Conservation (phyloP, 345 rosid genomes). For the Brassica rapa region DNA sequence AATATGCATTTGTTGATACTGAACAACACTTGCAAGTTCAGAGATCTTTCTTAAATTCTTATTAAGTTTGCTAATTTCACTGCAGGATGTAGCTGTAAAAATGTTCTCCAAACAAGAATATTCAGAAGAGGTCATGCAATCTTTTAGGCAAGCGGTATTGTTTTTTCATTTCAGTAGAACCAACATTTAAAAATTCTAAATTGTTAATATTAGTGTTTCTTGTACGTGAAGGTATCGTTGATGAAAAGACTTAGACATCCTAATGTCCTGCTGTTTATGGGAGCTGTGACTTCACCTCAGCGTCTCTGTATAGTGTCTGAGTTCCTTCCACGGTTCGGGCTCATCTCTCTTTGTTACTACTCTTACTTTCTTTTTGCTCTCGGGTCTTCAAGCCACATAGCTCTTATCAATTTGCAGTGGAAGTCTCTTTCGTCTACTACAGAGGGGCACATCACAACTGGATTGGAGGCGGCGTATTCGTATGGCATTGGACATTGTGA, state of each 20-base stretch:
- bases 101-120: slow-evolving; percentile 92
- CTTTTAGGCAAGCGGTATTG: slow-evolving; percentile 87
- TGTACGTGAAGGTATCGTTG: slow-evolving; percentile 62
- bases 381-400: slow-evolving; percentile 1
- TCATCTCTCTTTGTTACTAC: slow-evolving; percentile 15
- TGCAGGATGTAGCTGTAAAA: slow-evolving; percentile 95
- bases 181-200: not conserved
- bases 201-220: not conserved
- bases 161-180: slow-evolving; percentile 11
- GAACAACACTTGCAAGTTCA: not conserved
- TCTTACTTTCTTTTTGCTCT: not conserved
- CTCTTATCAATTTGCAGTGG: slow-evolving; percentile 56
- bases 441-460: slow-evolving; percentile 66
- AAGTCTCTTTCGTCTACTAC: slow-evolving; percentile 88
- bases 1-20: slow-evolving; percentile 31
- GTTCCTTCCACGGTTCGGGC: slow-evolving; percentile 89
- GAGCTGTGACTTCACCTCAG: slow-evolving; percentile 86
- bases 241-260: slow-evolving; percentile 98
- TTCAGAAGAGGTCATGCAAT: slow-evolving; percentile 70
- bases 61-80: slow-evolving; percentile 24
- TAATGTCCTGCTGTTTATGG: slow-evolving; percentile 90
- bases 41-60: not conserved
- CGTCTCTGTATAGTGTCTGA: slow-evolving; percentile 96
- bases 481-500: slow-evolving; percentile 90
- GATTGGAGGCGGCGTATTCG: slow-evolving; percentile 86